These are phyloP conservation scores for Lodderomyces margitis DNA, from an alignment of 1,139 yeast species.

Conservation along the genomic window DNA sequence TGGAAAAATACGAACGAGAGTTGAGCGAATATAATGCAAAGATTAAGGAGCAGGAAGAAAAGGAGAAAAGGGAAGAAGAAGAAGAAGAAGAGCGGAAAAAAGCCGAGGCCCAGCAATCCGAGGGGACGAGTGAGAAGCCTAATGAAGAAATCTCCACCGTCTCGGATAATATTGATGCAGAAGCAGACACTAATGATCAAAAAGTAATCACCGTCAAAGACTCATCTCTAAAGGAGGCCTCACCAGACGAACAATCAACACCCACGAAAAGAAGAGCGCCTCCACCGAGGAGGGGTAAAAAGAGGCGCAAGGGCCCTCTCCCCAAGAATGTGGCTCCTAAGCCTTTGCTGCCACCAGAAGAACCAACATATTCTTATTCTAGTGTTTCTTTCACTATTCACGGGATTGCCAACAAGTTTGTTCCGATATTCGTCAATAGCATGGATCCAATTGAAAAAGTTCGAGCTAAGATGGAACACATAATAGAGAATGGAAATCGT, in stretches of 20 bases:
- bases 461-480: conserved; percentile 57
- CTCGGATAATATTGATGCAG: neutral
- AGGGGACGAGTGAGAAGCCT: conserved; percentile 12
- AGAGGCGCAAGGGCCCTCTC: conserved; percentile 21
- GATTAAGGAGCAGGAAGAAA: conserved; percentile 23
- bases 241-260: neutral
- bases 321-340: conserved; percentile 24
- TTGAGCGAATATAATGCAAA: conserved; percentile 30
- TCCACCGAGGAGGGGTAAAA: conserved; percentile 22
- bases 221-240: neutral
- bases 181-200: neutral
- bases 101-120: conserved; percentile 50
- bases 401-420: conserved; percentile 63
- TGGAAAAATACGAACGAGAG: conserved; percentile 46
- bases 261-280: conserved; percentile 20
- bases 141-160: conserved; percentile 4
- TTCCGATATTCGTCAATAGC: conserved; percentile 70
- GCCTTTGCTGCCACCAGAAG: conserved; percentile 29
- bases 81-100: conserved; percentile 21
- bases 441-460: conserved; percentile 58
- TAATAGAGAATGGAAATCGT: conserved; percentile 60
- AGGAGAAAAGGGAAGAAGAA: conserved; percentile 22
- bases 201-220: neutral
- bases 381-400: conserved; percentile 64
- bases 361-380: conserved; percentile 49